These are phyloP conservation scores for Lactuca saligna DNA, from an alignment of 129 eudicot genomes.

Conservation along the genomic window DNA sequence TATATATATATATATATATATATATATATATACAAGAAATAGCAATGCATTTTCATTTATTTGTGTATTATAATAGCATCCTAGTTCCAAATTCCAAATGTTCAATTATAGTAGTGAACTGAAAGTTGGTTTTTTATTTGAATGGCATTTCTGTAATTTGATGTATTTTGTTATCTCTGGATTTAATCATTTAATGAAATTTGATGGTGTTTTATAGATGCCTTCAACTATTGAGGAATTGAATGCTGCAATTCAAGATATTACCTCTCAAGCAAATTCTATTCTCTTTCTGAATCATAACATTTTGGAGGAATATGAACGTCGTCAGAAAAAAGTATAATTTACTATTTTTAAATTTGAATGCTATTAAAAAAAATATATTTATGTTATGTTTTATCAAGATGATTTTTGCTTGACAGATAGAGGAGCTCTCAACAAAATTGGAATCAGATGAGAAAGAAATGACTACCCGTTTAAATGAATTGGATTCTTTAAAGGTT, in stretches of 20 bases:
- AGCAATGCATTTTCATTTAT: neutral
- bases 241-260: slow-evolving; percentile 80
- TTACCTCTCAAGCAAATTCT: slow-evolving; percentile 69
- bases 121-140: too few species aligned
- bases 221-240: slow-evolving; percentile 87
- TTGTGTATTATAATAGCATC: too few species aligned
- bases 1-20: slow-evolving; percentile 1
- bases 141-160: too few species aligned
- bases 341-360: slow-evolving; percentile 6
- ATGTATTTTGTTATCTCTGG: too few species aligned
- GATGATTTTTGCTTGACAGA: slow-evolving; percentile 43
- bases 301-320: slow-evolving; percentile 83
- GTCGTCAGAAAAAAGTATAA: slow-evolving; percentile 65
- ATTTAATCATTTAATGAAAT: neutral
- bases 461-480: slow-evolving; percentile 39
- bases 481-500: slow-evolving; percentile 71
- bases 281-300: slow-evolving; percentile 71
- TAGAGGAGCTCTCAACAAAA: slow-evolving; percentile 54
- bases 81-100: too few species aligned
- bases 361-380: neutral
- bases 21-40: too few species aligned
- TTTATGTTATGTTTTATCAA: neutral
- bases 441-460: slow-evolving; percentile 65
- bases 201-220: slow-evolving; percentile 53
- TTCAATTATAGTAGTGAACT: too few species aligned